Evolutionary conservation across 139 green algal genomes (phyloP), one percentile per base, ranked within the genome.

Genomic region (Volvox reticuliferus): DNA sequence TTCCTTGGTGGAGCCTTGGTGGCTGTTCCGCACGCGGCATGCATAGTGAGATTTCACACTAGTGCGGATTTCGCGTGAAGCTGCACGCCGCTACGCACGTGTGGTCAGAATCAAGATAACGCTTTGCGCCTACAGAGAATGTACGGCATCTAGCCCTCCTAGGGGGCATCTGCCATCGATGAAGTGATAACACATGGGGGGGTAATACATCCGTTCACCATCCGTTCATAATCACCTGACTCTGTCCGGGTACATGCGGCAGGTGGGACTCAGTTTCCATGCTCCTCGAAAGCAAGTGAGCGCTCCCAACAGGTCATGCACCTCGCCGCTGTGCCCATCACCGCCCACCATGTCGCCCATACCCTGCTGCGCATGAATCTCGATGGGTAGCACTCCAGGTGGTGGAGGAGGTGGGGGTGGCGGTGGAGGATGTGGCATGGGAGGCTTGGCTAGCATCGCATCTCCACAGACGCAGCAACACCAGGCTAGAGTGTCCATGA

Each of bases 391-490:
- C 44, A 9, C 65, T 44, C 12, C 63, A 67, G 82, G 32, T 9
- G 3, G 16, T 68, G 16, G 24, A 44, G 35, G 28, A 21, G 35
- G 26, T 65, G n/a, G 82, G 33, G 19, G 80, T 36, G 28, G 32
- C 30, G 20, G 28, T 67, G 26, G 69, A 35, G 14, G 68, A 36
- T 32, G 26, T 1, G 30, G 62, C 30, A 44, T 1, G 63, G 16
- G 63, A 0, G 16, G 62, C 83, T 32, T 28, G 1, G 44, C 28
- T 69, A 82, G 12, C 33, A 82, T 12, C 16, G 44, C 85, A 50
- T 89, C 85, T 14, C 85, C 85, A 30, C 67, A 63, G 22, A 55
- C 28, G 44, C 85, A 89, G 37, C 85, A 65, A 36, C 85, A 82
- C 69, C 69, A 82, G n/a, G 85, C 85, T 26, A 89, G n/a, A 19